phyloP scores from a whole-genome alignment of 306 rosid genomes.

The Begonia masoniana region DNA sequence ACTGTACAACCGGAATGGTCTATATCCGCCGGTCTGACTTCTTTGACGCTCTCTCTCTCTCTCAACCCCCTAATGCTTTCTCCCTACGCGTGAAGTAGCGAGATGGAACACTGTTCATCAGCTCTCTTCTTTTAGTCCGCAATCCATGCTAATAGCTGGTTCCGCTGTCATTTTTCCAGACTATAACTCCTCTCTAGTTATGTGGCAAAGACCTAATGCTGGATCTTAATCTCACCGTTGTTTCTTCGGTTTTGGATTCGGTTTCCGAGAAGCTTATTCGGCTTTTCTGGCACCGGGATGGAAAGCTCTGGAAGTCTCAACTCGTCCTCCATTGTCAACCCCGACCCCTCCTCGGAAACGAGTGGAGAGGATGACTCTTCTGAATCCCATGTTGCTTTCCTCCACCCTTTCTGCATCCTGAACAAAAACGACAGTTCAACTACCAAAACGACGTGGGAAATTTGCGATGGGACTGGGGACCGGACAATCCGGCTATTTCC shows the following conservation, averaged over 20 bases:
- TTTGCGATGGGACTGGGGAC: conserved; percentile 7
- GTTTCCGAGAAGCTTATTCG: conserved; percentile 16
- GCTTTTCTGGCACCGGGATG: conserved; percentile 13
- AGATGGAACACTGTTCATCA: too few relatives aligned
- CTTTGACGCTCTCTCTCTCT: too few relatives aligned
- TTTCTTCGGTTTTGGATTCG: conserved; percentile 9
- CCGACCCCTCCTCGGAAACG: conserved; percentile 23
- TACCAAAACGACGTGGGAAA: background rate
- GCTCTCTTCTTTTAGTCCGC: too few relatives aligned
- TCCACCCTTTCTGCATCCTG: conserved; percentile 39
- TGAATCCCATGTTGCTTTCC: conserved; percentile 23
- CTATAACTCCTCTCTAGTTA: too few relatives aligned
- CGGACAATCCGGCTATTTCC: conserved; percentile 71
- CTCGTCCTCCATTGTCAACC: too few relatives aligned
- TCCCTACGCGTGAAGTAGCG: too few relatives aligned
- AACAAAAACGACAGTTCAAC: conserved; percentile 8
- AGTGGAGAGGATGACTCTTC: conserved; percentile 22
- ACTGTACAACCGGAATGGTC: too few relatives aligned
- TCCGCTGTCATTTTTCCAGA: too few relatives aligned
- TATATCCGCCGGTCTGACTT: too few relatives aligned
- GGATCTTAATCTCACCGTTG: conserved; percentile 70
- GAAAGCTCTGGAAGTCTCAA: too few relatives aligned
- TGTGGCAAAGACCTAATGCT: conserved; percentile 26
- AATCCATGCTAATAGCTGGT: too few relatives aligned
- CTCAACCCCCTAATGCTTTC: too few relatives aligned